These are phyloP conservation scores for Pyrus bretschneideri DNA, from an alignment of 306 rosid species.

Conservation along the genomic window DNA sequence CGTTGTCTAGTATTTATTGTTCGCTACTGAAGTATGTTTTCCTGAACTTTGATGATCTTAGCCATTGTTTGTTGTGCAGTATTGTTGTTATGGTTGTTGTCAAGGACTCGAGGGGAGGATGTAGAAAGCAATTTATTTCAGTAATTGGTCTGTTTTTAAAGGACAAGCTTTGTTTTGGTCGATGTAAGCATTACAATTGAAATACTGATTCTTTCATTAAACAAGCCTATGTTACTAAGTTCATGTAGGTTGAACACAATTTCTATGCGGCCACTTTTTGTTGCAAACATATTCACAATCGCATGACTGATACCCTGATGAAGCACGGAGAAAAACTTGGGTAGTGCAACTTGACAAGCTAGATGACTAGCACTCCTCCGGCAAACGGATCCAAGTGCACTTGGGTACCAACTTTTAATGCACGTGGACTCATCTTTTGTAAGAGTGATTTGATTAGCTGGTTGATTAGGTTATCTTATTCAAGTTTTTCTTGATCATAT, in stretches of 20 bases:
- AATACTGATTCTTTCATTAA: background rate
- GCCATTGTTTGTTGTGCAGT: slow-evolving; percentile 25
- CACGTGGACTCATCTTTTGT: background rate
- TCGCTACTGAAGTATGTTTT: background rate
- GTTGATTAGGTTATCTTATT: too few relatives aligned
- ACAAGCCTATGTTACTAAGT: background rate
- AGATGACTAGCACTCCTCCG: too few relatives aligned
- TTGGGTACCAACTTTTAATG: background rate
- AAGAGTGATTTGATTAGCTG: background rate
- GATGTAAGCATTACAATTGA: background rate
- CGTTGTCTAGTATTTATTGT: background rate
- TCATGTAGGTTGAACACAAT: background rate
- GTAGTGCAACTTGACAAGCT: background rate
- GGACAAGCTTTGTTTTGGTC: background rate
- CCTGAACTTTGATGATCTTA: slow-evolving; percentile 10
- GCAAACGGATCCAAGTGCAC: background rate
- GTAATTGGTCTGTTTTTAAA: background rate
- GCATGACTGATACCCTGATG: background rate
- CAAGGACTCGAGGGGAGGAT: background rate
- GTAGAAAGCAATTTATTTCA: slow-evolving; percentile 10
- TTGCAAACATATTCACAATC: background rate
- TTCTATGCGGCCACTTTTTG: background rate
- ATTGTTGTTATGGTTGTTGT: slow-evolving; percentile 15
- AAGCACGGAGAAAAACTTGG: background rate
- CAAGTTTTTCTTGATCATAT: too few relatives aligned